A percentile compares a stretch with the other conserved stretches of the same genome.
These are phyloP conservation scores for Passalora sequoiae DNA, from an alignment of 2,329 filamentous ascomycete genomes.

Conservation along the genomic window DNA sequence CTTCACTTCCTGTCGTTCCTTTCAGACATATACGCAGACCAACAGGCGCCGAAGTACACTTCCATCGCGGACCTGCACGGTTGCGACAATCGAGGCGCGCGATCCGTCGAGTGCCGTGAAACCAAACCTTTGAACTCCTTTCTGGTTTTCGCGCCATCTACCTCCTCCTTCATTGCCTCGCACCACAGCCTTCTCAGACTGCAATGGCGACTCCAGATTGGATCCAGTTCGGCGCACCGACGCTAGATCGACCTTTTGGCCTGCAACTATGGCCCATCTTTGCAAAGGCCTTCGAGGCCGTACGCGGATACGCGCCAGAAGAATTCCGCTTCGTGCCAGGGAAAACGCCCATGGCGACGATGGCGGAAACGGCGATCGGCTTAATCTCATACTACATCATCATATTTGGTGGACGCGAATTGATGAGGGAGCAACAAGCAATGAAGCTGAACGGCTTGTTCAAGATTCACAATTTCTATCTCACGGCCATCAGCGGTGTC, in stretches of 20 bases:
- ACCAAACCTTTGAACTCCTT: neutral
- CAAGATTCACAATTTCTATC: conserved; percentile 93
- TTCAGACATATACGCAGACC: neutral
- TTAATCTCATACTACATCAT: conserved; percentile 85
- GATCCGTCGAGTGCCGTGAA: conserved; percentile 6
- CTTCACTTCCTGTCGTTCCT: conserved; percentile 10
- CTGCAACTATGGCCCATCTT: conserved; percentile 91
- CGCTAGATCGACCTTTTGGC: conserved; percentile 87
- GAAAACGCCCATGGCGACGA: conserved; percentile 81
- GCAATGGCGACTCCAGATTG: conserved; percentile 51
- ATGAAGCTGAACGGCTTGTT: conserved; percentile 86
- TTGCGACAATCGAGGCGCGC: conserved; percentile 9
- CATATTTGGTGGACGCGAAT: conserved; percentile 86
- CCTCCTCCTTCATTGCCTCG: neutral
- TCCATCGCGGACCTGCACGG: conserved; percentile 5
- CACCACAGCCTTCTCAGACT: conserved; percentile 2
- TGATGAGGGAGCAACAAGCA: conserved; percentile 81
- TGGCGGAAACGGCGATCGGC: conserved; percentile 74
- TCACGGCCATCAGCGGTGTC: conserved; percentile 76
- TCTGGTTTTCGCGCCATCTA: neutral
- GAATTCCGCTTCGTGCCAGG: conserved; percentile 81
- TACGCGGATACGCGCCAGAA: conserved; percentile 75
- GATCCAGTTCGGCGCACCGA: conserved; percentile 57
- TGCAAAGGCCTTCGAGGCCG: conserved; percentile 72
- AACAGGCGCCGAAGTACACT: neutral